A percentile compares a stretch with the other conserved stretches of the same genome.
Conservation (phyloP, 257 asterid genomes). For the Solanum chmielewskii region DNA sequence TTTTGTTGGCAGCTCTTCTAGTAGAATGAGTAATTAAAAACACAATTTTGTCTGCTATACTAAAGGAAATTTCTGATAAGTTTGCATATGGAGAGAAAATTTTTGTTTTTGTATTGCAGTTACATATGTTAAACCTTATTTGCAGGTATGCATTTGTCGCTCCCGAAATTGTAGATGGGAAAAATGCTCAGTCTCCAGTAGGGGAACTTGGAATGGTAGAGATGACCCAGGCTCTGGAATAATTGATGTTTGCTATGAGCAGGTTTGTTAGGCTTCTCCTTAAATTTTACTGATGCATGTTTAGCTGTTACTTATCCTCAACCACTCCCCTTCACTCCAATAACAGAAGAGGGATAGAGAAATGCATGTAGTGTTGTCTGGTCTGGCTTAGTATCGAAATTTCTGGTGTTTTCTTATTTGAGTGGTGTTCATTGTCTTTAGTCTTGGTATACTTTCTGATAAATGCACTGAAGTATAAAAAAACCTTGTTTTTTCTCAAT, state of each 20-base stretch:
- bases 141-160: conserved; percentile 91
- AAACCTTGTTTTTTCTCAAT: neutral
- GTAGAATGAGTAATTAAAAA: neutral
- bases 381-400: neutral
- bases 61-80: too few species aligned
- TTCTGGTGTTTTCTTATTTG: neutral
- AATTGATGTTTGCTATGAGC: conserved; percentile 68
- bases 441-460: neutral
- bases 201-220: conserved; percentile 99
- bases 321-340: neutral
- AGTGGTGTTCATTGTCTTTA: neutral
- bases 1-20: neutral
- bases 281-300: neutral
- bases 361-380: neutral
- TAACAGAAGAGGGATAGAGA: neutral
- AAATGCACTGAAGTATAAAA: neutral
- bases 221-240: conserved; percentile 95
- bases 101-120: neutral
- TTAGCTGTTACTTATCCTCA: neutral
- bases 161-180: conserved; percentile 90
- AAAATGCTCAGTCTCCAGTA: conserved; percentile 84
- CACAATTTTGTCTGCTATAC: neutral
- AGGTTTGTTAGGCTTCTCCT: conserved; percentile 28
- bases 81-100: neutral
- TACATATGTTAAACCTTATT: neutral